phyloP scores from a whole-genome alignment of 495 filamentous ascomycete species.

The Hypomontagnella submonticulosa region DNA sequence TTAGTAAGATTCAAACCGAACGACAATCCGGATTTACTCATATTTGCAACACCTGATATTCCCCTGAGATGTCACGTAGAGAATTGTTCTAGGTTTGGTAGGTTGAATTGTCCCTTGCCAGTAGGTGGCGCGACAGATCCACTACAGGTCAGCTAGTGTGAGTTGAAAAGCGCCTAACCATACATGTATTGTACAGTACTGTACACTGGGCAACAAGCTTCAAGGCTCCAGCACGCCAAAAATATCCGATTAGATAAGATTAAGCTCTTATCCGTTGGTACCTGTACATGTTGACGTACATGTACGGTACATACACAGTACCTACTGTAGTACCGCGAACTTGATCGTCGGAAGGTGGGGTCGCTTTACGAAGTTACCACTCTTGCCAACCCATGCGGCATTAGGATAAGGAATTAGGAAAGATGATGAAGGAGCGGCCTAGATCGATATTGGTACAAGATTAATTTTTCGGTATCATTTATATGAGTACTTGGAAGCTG shows the following conservation, averaged over 20 bases:
- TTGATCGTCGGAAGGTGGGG: neutral
- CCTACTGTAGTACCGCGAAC: too few species aligned
- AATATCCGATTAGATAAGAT: slow-evolving; percentile 39
- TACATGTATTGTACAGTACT: too few species aligned
- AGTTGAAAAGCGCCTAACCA: too few species aligned
- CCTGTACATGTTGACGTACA: neutral
- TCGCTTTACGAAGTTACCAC: neutral
- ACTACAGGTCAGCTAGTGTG: neutral
- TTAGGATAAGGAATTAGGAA: neutral
- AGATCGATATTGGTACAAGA: neutral
- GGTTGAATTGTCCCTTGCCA: slow-evolving; percentile 1
- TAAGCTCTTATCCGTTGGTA: slow-evolving; percentile 20
- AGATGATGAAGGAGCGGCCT: neutral
- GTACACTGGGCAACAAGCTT: too few species aligned
- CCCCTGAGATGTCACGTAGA: neutral
- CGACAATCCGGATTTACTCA: slow-evolving; percentile 52
- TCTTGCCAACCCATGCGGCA: neutral
- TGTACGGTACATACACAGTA: neutral
- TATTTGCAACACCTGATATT: slow-evolving; percentile 7
- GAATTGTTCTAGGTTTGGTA: neutral
- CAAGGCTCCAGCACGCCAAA: neutral
- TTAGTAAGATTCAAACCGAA: slow-evolving; percentile 53
- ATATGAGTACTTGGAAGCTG: too few species aligned
- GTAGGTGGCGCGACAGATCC: slow-evolving; percentile 21
- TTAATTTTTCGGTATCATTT: too few species aligned